phyloP scores from a whole-genome alignment of 1,284 basidiomycete species.

The Termitomyces sp. region DNA sequence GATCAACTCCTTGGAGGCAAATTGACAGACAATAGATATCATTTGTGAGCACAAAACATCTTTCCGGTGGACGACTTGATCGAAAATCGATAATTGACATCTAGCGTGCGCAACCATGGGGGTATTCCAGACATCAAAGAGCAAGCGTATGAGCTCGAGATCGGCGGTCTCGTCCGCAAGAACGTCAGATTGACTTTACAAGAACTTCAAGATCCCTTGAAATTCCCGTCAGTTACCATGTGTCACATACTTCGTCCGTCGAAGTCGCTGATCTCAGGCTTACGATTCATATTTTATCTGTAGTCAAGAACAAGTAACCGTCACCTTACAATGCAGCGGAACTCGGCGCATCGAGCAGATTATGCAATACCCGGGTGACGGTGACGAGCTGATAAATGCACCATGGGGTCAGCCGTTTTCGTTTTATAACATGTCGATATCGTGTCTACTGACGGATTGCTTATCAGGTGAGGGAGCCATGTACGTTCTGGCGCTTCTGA shows the following conservation, averaged over 20 bases:
- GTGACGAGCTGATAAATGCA: slow-evolving; percentile 51
- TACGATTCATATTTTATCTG: not conserved
- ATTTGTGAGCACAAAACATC: slow-evolving; percentile 33
- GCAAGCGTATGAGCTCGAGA: slow-evolving; percentile 40
- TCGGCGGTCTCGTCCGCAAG: slow-evolving; percentile 44
- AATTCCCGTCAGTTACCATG: slow-evolving; percentile 37
- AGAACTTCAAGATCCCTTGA: slow-evolving; percentile 40
- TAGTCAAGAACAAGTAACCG: slow-evolving; percentile 45
- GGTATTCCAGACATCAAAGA: slow-evolving; percentile 42
- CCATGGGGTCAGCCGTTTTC: slow-evolving; percentile 34
- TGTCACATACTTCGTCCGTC: not conserved
- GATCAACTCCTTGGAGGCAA: slow-evolving; percentile 38
- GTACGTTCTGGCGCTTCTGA: slow-evolving; percentile 24
- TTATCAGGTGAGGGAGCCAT: slow-evolving; percentile 46
- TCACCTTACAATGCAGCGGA: slow-evolving; percentile 52
- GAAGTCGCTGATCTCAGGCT: not conserved
- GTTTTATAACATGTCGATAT: not conserved
- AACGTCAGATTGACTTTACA: slow-evolving; percentile 39
- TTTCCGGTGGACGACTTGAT: not conserved
- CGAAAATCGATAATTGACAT: not conserved
- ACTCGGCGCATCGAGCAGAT: slow-evolving; percentile 53
- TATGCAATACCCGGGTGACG: slow-evolving; percentile 49
- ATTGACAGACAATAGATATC: slow-evolving; percentile 42
- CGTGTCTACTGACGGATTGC: not conserved
- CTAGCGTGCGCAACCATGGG: slow-evolving; percentile 44